Conservation (phyloP, 208 protist genomes). For the Herpetomonas tarakana region DNA sequence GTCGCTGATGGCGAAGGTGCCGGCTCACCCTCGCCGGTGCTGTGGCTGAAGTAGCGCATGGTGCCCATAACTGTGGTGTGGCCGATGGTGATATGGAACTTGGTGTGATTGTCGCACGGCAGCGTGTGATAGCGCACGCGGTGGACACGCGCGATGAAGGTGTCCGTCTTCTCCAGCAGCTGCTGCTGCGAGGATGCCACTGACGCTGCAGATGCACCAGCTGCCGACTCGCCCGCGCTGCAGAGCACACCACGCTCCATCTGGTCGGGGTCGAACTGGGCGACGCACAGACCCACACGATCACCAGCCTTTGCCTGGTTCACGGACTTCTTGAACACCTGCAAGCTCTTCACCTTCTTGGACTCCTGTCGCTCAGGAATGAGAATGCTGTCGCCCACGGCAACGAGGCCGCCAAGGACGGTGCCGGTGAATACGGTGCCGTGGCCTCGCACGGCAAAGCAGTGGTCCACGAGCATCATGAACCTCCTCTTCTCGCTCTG, state of each 20-base stretch:
- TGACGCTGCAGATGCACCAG: not conserved
- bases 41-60: conserved; percentile 65
- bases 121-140: conserved; percentile 79
- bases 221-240: conserved; percentile 17
- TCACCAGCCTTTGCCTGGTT: conserved; percentile 74
- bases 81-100: conserved; percentile 85
- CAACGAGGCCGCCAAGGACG: conserved; percentile 80
- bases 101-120: conserved; percentile 49
- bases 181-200: conserved; percentile 4
- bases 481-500: conserved; percentile 40
- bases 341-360: conserved; percentile 93
- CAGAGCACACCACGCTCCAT: conserved; percentile 91
- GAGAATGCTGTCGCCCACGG: conserved; percentile 83
- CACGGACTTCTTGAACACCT: conserved; percentile 93
- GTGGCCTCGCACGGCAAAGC: conserved; percentile 96
- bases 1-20: too few relatives aligned
- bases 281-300: conserved; percentile 91
- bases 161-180: conserved; percentile 6
- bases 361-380: conserved; percentile 80
- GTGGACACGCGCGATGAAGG: conserved; percentile 59
- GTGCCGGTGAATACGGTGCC: conserved; percentile 97
- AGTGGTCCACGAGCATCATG: conserved; percentile 97
- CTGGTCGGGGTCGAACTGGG: conserved; percentile 84
- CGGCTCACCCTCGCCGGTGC: not conserved
- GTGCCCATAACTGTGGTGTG: conserved; percentile 86